Evolutionary conservation across 768 basidiomycete species (phyloP).

Genomic region (Podaxis rugospora): DNA sequence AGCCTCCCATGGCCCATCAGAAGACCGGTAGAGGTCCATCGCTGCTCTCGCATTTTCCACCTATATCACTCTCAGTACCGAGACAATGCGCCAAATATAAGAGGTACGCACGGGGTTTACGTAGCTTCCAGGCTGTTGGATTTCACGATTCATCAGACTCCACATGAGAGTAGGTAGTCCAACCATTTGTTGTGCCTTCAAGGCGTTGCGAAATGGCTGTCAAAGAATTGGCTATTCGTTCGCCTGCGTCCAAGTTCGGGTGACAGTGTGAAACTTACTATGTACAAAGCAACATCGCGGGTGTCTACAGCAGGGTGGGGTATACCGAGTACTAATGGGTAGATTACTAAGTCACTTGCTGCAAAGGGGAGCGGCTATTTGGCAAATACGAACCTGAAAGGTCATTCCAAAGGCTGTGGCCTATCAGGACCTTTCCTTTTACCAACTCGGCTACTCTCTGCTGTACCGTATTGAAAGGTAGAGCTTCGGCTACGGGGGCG

Average conservation of each 20-base stretch:
- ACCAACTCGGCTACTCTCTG: slow-evolving; percentile 60
- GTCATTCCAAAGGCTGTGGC: slow-evolving; percentile 79
- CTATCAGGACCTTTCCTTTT: slow-evolving; percentile 67
- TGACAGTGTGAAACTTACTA: slow-evolving; percentile 26
- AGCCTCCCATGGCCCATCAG: slow-evolving; percentile 62
- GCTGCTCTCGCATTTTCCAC: slow-evolving; percentile 71
- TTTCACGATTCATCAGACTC: slow-evolving; percentile 77
- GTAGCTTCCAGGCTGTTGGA: slow-evolving; percentile 54
- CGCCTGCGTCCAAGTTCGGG: slow-evolving; percentile 9
- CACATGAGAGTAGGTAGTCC: slow-evolving; percentile 78
- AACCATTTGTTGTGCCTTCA: slow-evolving; percentile 63
- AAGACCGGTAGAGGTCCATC: slow-evolving; percentile 52
- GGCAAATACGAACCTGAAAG: slow-evolving; percentile 54
- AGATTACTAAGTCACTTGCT: slow-evolving; percentile 1
- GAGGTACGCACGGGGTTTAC: slow-evolving; percentile 60
- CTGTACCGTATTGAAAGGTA: slow-evolving; percentile 61
- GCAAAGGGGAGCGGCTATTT: slow-evolving; percentile 1
- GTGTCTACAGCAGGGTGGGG: slow-evolving; percentile 76
- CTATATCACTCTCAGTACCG: slow-evolving; percentile 29
- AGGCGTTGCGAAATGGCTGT: slow-evolving; percentile 69
- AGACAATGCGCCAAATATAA: background rate
- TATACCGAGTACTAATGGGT: slow-evolving; percentile 62
- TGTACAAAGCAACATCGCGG: slow-evolving; percentile 77
- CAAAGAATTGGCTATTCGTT: background rate
- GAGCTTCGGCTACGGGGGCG: slow-evolving; percentile 38